Conservation (phyloP, 208 protist species). For the Angomonas deanei region DNA sequence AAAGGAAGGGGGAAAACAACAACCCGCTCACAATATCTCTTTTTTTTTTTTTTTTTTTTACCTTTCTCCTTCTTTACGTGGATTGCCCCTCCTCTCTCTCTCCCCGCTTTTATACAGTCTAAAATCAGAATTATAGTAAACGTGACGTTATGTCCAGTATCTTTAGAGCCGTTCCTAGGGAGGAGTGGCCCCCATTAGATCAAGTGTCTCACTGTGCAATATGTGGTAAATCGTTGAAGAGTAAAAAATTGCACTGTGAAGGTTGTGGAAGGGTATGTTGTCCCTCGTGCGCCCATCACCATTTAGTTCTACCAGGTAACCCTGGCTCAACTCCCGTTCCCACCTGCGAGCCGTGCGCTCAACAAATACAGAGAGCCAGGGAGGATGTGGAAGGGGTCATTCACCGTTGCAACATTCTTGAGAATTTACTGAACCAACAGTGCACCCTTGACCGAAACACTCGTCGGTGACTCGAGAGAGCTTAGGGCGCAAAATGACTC, state of each 20-base stretch:
- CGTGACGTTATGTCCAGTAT: not conserved
- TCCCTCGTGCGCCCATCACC: constrained; percentile 33
- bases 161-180: not conserved
- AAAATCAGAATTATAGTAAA: not conserved
- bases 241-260: constrained; percentile 46
- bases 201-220: constrained; percentile 22
- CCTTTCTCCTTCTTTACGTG: not conserved
- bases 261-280: constrained; percentile 57
- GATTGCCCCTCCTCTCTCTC: too few species aligned
- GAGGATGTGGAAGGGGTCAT: constrained; percentile 42
- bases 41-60: constrained; percentile 5
- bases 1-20: too few species aligned
- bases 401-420: constrained; percentile 33
- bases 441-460: constrained; percentile 28
- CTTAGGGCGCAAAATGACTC: constrained; percentile 47
- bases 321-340: constrained; percentile 26
- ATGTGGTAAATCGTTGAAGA: constrained; percentile 40
- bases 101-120: not conserved
- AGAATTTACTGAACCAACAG: constrained; percentile 48
- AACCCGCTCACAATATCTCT: not conserved
- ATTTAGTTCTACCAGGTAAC: constrained; percentile 32
- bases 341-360: constrained; percentile 46
- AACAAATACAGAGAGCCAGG: constrained; percentile 25
- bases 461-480: constrained; percentile 28
- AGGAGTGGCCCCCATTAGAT: not conserved